Evolutionary conservation across 1,284 basidiomycete genomes (phyloP).

Genomic region (Sanghuangporus baumii): DNA sequence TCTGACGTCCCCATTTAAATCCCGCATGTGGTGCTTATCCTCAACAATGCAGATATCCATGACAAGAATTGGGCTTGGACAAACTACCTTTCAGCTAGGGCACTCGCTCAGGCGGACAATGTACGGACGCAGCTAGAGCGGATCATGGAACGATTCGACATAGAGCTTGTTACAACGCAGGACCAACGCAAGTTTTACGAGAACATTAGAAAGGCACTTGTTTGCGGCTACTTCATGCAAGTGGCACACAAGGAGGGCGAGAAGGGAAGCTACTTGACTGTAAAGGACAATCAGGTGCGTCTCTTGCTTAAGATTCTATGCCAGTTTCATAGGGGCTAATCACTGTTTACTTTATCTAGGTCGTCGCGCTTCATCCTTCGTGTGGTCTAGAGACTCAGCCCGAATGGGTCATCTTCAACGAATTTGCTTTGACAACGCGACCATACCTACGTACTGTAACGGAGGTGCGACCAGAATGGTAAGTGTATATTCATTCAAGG

Average conservation of each 20-base stretch:
- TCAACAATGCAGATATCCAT: constrained; percentile 44
- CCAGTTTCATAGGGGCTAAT: constrained; percentile 1
- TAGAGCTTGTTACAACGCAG: constrained; percentile 74
- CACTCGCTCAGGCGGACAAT: constrained; percentile 90
- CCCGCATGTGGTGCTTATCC: constrained; percentile 3
- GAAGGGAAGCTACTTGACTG: constrained; percentile 77
- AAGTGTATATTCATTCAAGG: constrained; percentile 22
- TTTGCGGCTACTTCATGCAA: constrained; percentile 98
- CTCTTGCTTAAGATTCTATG: not conserved
- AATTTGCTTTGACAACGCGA: constrained; percentile 91
- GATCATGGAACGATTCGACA: constrained; percentile 89
- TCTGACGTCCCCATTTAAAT: constrained; percentile 17
- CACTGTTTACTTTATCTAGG: constrained; percentile 34
- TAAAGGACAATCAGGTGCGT: constrained; percentile 88
- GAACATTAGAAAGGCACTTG: constrained; percentile 81
- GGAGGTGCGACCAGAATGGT: constrained; percentile 89
- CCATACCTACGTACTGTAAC: constrained; percentile 91
- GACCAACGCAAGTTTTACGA: constrained; percentile 78
- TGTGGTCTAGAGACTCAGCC: constrained; percentile 91
- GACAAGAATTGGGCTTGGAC: constrained; percentile 92
- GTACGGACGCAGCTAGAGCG: constrained; percentile 90
- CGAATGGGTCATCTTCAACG: constrained; percentile 98
- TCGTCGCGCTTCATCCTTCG: constrained; percentile 91
- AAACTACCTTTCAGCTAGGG: constrained; percentile 84
- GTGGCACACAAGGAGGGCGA: constrained; percentile 95